A percentile compares a stretch with the other conserved stretches of the same genome.
Conservation (phyloP, 148 eudicot genomes). For the Camellia sinensis region DNA sequence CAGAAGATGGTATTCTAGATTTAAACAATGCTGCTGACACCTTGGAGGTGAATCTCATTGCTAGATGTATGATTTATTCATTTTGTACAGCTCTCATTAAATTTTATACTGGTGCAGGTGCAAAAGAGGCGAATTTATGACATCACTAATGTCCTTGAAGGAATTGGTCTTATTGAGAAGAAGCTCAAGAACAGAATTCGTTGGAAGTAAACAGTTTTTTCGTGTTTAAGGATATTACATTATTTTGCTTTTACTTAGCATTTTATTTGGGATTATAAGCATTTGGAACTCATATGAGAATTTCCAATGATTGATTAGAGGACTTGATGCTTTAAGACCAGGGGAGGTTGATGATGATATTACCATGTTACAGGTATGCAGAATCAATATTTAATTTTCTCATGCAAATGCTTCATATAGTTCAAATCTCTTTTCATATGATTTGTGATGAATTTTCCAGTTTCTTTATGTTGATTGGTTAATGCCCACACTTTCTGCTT, state of each 20-base stretch:
- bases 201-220: slow-evolving; percentile 74
- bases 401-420: not conserved
- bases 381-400: not conserved
- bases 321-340: slow-evolving; percentile 76
- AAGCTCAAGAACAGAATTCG: slow-evolving; percentile 91
- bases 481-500: not conserved
- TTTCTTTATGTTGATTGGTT: not conserved
- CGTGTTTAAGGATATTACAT: not conserved
- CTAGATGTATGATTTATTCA: not conserved
- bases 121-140: slow-evolving; percentile 95
- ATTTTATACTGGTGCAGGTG: slow-evolving; percentile 39
- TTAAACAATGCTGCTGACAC: slow-evolving; percentile 89
- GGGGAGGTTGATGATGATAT: slow-evolving; percentile 66
- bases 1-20: slow-evolving; percentile 96
- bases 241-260: not conserved
- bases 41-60: slow-evolving; percentile 56
- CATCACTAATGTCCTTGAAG: slow-evolving; percentile 96
- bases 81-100: not conserved
- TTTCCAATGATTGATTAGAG: slow-evolving; percentile 53
- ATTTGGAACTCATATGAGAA: slow-evolving; percentile 20
- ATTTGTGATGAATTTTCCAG: not conserved
- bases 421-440: not conserved
- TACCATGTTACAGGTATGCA: slow-evolving; percentile 62
- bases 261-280: not conserved
- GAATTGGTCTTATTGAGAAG: slow-evolving; percentile 97